Conservation (phyloP, 805 yeast genomes). For the Hanseniaspora thailandica region DNA sequence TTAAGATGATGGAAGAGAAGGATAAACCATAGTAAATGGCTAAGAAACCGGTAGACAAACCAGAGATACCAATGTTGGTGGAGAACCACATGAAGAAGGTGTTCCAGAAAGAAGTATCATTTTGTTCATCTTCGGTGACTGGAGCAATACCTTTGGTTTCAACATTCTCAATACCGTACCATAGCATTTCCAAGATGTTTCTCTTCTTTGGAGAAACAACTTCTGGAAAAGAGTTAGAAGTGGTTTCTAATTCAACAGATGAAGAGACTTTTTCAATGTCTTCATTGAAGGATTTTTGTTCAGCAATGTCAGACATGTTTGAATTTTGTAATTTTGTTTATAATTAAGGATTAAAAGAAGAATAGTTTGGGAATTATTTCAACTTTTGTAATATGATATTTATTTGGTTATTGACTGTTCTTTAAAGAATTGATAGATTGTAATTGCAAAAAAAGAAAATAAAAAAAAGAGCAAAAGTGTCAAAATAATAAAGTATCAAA, state of each 20-base stretch:
- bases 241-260: not conserved
- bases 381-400: no score
- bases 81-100: conserved; percentile 82
- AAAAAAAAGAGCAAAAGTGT: not conserved
- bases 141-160: conserved; percentile 25
- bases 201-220: not conserved
- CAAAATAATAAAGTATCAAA: not conserved
- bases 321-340: not conserved
- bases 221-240: not conserved
- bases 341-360: not conserved
- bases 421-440: no score
- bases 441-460: not conserved
- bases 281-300: conserved; percentile 2
- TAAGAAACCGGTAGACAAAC: conserved; percentile 68
- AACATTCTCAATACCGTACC: conserved; percentile 14
- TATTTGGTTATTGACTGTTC: no score
- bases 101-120: conserved; percentile 13
- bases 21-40: conserved; percentile 52
- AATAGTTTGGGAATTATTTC: no score
- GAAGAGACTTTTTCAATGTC: conserved; percentile 11
- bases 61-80: conserved; percentile 78
- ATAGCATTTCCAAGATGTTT: conserved; percentile 9
- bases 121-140: conserved; percentile 55
- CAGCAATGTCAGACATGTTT: conserved; percentile 9
- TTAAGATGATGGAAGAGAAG: conserved; percentile 59